phyloP scores from a whole-genome alignment of 805 yeast species.

The Priceomyces melissophilus region DNA sequence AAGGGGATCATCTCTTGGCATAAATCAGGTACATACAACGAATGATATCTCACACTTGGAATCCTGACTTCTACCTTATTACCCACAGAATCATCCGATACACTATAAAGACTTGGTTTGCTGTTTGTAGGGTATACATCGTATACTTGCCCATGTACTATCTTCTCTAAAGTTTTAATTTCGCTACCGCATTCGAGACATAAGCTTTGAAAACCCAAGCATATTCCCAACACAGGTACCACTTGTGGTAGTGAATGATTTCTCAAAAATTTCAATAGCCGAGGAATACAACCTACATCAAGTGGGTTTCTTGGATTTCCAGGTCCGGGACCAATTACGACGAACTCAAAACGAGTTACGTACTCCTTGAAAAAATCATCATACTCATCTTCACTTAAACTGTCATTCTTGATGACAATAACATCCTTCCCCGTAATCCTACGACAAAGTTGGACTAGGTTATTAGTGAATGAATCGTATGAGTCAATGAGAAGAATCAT shows the following conservation, averaged over 20 bases:
- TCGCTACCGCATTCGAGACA: conserved; percentile 59
- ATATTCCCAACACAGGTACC: conserved; percentile 81
- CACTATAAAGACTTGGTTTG: conserved; percentile 25
- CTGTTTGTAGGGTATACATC: conserved; percentile 37
- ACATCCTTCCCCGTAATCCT: conserved; percentile 49
- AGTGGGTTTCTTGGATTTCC: conserved; percentile 67
- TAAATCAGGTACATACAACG: conserved; percentile 52
- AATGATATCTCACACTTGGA: conserved; percentile 84
- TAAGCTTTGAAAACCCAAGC: conserved; percentile 88
- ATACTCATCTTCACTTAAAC: conserved; percentile 32
- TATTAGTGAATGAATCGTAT: conserved; percentile 91
- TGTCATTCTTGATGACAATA: conserved; percentile 61
- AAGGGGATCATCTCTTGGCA: conserved; percentile 48
- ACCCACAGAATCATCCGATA: neutral
- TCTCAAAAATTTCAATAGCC: conserved; percentile 35
- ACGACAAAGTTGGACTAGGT: conserved; percentile 62
- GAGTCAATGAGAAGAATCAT: conserved; percentile 80
- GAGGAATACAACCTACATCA: conserved; percentile 78
- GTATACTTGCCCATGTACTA: conserved; percentile 86
- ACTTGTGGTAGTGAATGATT: conserved; percentile 8
- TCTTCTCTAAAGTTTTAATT: conserved; percentile 50
- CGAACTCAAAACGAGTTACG: conserved; percentile 60
- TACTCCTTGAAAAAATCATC: conserved; percentile 35
- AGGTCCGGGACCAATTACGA: conserved; percentile 96
- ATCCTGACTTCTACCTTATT: conserved; percentile 26